Evolutionary conservation across 331 rosid species (phyloP).

Genomic region (Rosa hybrid): DNA sequence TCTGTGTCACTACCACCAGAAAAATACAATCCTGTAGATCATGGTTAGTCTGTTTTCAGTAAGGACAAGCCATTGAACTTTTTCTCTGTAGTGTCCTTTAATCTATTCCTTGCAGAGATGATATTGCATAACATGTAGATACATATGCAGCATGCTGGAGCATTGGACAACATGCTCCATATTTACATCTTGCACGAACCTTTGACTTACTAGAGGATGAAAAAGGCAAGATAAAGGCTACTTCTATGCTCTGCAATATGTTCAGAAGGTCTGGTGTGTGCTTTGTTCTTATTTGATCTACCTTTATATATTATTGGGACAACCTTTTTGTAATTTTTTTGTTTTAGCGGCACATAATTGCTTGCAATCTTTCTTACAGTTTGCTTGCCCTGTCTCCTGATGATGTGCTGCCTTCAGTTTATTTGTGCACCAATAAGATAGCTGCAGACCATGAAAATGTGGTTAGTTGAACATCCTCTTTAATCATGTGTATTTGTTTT

Average conservation of each 20-base stretch:
- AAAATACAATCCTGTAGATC: constrained; percentile 67
- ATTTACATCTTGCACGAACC: constrained; percentile 85
- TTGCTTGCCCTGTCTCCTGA: constrained; percentile 80
- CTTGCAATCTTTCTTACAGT: constrained; percentile 45
- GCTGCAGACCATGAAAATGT: constrained; percentile 86
- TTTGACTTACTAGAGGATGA: constrained; percentile 78
- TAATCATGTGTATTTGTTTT: not conserved
- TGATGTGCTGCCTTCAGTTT: constrained; percentile 86
- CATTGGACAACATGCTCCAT: constrained; percentile 78
- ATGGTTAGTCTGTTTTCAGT: constrained; percentile 62
- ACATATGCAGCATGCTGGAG: constrained; percentile 78
- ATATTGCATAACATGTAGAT: constrained; percentile 26
- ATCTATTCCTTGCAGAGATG: constrained; percentile 19
- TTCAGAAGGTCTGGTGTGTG: constrained; percentile 71
- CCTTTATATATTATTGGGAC: not conserved
- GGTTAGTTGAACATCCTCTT: constrained; percentile 41
- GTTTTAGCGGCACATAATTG: not conserved
- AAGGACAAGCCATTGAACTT: constrained; percentile 20
- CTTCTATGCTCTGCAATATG: constrained; percentile 89
- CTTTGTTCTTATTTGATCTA: not conserved
- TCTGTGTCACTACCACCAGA: constrained; percentile 62
- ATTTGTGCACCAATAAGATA: constrained; percentile 85
- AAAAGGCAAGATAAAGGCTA: constrained; percentile 87
- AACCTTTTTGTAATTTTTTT: not conserved
- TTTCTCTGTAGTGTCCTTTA: constrained; percentile 15